Evolutionary conservation across 83 land plant species (phyloP), one percentile per base, ranked within the genome.

Genomic region (Isoetes engelmannii): DNA sequence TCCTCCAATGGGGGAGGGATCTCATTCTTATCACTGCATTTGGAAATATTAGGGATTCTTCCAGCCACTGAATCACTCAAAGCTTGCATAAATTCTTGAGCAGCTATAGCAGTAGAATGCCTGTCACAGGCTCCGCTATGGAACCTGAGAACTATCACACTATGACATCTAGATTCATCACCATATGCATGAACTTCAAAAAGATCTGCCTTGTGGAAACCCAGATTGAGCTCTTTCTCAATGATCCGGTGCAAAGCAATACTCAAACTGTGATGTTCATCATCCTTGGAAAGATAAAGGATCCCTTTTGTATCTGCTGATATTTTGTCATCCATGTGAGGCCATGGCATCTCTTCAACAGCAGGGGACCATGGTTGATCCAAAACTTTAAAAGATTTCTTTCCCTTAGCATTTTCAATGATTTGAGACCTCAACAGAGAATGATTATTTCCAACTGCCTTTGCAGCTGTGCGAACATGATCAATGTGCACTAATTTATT

Each of bases 351-450:
- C n/a, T n/a, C n/a, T n/a, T n/a, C n/a, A n/a, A n/a, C n/a, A n/a
- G 20, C 10, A 21, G 58, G 69, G 4, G 60, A 4, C 1, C 37
- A 63, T 1, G 74, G 19, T 20, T 47, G 45, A 20, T 10, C 50
- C 37, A 21, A 9, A n/a, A 55, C 74, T 10, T 55, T 62, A 41
- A 63, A 70, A 9, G 48, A 54, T 1, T 55, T 15, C 79, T 76
- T 76, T 18, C 79, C 74, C 57, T 76, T 76, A 0, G 77, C 65
- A 57, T 56, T 70, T 41, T 76, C 74, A 17, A 70, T 69, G 4
- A 48, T 72, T 45, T 70, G 73, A 18, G 68, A 68, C 17, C 79
- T 62, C 43, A 76, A 54, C 18, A 76, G 17, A 13, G 69, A 20
- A 57, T 76, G 74, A 54, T 47, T 50, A 12, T 76, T 74, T 59